Evolutionary conservation across 2,329 filamentous ascomycete species (phyloP).

Genomic region (Bertia moriformis): DNA sequence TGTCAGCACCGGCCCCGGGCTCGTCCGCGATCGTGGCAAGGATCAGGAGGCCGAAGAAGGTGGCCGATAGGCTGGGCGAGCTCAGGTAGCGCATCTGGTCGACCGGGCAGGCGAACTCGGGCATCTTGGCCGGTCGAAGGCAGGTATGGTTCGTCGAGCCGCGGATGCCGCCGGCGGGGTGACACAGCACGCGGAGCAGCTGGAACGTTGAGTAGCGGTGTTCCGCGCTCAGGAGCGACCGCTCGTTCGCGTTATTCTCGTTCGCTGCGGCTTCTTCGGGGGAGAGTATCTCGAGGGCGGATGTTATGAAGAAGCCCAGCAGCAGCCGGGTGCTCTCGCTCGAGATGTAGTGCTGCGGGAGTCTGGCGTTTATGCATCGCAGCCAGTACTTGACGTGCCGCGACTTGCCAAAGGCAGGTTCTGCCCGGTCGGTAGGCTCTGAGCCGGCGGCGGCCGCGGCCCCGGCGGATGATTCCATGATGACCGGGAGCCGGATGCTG

Average conservation of each 20-base stretch:
- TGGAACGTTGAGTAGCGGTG: constrained; percentile 33
- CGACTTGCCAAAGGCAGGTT: too few relatives aligned
- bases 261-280: constrained; percentile 38
- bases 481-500: too few relatives aligned
- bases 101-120: too few relatives aligned
- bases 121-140: too few relatives aligned
- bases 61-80: constrained; percentile 75
- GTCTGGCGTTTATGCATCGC: constrained; percentile 66
- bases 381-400: constrained; percentile 85
- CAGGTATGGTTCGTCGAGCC: too few relatives aligned
- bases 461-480: too few relatives aligned
- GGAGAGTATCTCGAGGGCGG: constrained; percentile 69
- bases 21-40: constrained; percentile 39
- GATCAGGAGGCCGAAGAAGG: constrained; percentile 71
- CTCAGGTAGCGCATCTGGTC: constrained; percentile 51
- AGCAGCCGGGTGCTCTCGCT: constrained; percentile 85
- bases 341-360: constrained; percentile 71
- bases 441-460: too few relatives aligned
- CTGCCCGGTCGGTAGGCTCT: too few relatives aligned
- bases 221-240: too few relatives aligned
- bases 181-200: constrained; percentile 50
- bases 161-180: constrained; percentile 44
- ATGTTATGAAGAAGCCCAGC: constrained; percentile 76
- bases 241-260: too few relatives aligned
- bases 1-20: constrained; percentile 23